Evolutionary conservation across 2,329 filamentous ascomycete genomes (phyloP).

Genomic region (Fusarium paranaense): DNA sequence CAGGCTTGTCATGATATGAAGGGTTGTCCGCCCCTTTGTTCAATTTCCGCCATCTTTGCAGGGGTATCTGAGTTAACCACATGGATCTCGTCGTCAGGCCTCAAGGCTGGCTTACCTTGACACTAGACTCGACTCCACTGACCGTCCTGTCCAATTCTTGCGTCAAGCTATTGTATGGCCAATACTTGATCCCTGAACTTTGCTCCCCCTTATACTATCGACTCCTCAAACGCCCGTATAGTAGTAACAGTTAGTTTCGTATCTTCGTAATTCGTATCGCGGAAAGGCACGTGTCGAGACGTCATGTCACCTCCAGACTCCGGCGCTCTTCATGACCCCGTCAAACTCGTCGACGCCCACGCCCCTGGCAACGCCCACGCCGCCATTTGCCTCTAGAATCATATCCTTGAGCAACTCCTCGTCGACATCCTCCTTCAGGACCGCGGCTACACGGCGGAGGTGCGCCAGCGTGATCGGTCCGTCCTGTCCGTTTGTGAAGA

Average conservation of each 20-base stretch:
- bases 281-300: background rate
- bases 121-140: background rate
- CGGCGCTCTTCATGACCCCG: slow-evolving; percentile 85
- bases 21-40: background rate
- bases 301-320: slow-evolving; percentile 76
- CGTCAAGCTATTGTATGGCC: background rate
- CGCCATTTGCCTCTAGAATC: slow-evolving; percentile 93
- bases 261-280: slow-evolving; percentile 32
- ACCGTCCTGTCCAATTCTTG: background rate
- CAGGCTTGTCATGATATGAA: background rate
- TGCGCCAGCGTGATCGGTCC: slow-evolving; percentile 82
- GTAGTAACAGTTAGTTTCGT: slow-evolving; percentile 12
- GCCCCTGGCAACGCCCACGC: slow-evolving; percentile 75
- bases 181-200: background rate
- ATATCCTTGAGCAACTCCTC: slow-evolving; percentile 91
- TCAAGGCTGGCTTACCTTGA: background rate
- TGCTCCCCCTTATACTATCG: background rate
- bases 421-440: slow-evolving; percentile 85
- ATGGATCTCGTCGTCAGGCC: background rate
- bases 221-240: slow-evolving; percentile 16
- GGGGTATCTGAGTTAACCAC: background rate
- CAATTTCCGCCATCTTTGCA: background rate
- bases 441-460: slow-evolving; percentile 80
- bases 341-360: slow-evolving; percentile 86
- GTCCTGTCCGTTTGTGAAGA: slow-evolving; percentile 75